Conservation (phyloP, 2,329 filamentous ascomycete species). For the Claviceps quebecensis region DNA sequence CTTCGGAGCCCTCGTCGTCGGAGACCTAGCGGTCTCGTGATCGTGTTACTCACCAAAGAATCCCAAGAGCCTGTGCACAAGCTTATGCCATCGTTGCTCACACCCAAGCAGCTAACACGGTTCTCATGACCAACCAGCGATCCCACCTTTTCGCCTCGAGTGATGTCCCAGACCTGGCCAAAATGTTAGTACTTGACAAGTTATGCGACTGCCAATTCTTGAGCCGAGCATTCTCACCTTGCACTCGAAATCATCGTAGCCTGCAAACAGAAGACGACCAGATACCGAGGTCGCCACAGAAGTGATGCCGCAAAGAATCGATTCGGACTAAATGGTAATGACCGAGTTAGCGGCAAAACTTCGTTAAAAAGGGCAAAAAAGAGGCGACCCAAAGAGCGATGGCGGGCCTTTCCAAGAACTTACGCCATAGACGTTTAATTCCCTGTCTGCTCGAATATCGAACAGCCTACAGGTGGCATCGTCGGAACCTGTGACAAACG, state of each 20-base stretch:
- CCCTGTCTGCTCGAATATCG: slow-evolving; percentile 88
- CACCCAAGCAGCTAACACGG: slow-evolving; percentile 93
- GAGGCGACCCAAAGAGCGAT: neutral
- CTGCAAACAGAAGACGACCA: slow-evolving; percentile 84
- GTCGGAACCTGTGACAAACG: slow-evolving; percentile 94
- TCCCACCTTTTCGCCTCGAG: slow-evolving; percentile 91
- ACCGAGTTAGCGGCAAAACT: slow-evolving; percentile 8
- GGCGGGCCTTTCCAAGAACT: slow-evolving; percentile 16
- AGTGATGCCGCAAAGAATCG: slow-evolving; percentile 94
- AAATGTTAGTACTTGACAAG: slow-evolving; percentile 5
- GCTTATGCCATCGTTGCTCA: slow-evolving; percentile 98
- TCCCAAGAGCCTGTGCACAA: slow-evolving; percentile 99
- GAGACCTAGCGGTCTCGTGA: neutral
- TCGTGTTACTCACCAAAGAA: slow-evolving; percentile 62
- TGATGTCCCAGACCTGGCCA: slow-evolving; percentile 85
- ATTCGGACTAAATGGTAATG: slow-evolving; percentile 57
- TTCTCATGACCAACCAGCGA: slow-evolving; percentile 96
- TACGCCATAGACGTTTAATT: slow-evolving; percentile 55
- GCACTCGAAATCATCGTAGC: slow-evolving; percentile 99
- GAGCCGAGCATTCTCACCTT: slow-evolving; percentile 49
- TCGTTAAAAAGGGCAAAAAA: neutral
- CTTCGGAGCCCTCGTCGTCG: no score
- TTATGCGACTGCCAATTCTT: neutral
- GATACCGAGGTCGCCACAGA: slow-evolving; percentile 97
- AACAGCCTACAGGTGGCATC: slow-evolving; percentile 96